A percentile compares a stretch with the other conserved stretches of the same genome.
phyloP scores from a whole-genome alignment of 1,284 basidiomycete genomes.

The Heterobasidion occidentale region DNA sequence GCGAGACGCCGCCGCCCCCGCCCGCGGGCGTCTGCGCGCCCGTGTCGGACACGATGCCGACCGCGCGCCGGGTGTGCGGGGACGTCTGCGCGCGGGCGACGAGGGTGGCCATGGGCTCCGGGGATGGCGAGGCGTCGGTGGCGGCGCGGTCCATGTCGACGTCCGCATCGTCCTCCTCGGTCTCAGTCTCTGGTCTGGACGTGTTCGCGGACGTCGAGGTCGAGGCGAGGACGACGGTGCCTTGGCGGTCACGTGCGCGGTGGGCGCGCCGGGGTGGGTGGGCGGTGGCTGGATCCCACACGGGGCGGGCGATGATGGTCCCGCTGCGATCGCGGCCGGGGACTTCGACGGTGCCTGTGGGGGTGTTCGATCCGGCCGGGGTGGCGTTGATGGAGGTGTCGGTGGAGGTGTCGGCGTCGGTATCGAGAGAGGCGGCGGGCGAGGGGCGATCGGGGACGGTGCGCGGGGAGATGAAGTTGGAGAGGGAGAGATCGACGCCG shows the following conservation, averaged over 20 bases:
- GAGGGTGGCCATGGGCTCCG: constrained; percentile 28
- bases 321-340: constrained; percentile 61
- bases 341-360: constrained; percentile 47
- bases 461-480: constrained; percentile 1
- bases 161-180: constrained; percentile 63
- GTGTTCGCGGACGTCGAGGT: constrained; percentile 47
- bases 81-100: constrained; percentile 22
- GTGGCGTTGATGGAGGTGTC: constrained; percentile 54
- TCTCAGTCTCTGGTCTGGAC: constrained; percentile 64
- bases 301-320: constrained; percentile 59
- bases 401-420: constrained; percentile 43
- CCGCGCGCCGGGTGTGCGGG: constrained; percentile 34
- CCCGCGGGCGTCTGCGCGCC: constrained; percentile 18
- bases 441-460: constrained; percentile 14
- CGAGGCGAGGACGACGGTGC: constrained; percentile 29
- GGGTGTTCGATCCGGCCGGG: constrained; percentile 49
- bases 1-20: constrained; percentile 22
- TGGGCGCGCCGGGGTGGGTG: constrained; percentile 19
- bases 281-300: constrained; percentile 39
- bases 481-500: not conserved
- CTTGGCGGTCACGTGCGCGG: constrained; percentile 23
- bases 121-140: constrained; percentile 24
- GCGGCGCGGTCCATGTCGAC: constrained; percentile 39
- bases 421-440: constrained; percentile 27
- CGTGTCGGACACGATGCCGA: constrained; percentile 57